phyloP scores from a whole-genome alignment of 1,139 yeast species.

The Hansenula anomala region DNA sequence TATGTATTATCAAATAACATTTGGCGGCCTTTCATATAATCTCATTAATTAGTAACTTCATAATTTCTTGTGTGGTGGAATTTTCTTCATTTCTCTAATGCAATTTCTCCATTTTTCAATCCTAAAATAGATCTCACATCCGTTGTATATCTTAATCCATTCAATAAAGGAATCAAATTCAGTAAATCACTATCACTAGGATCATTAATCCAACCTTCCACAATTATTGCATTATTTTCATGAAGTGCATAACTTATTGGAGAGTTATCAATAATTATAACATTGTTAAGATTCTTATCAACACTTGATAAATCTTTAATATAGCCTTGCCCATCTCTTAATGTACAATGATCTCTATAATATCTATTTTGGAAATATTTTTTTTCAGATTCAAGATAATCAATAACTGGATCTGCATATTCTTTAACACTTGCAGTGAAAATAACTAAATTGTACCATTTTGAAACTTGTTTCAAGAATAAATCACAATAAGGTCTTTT shows the following conservation, averaged over 20 bases:
- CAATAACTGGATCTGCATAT: constrained; percentile 96
- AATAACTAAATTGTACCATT: constrained; percentile 86
- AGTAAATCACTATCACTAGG: constrained; percentile 81
- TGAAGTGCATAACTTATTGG: constrained; percentile 85
- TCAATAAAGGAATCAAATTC: constrained; percentile 74
- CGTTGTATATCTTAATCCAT: constrained; percentile 72
- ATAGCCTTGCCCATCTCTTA: constrained; percentile 77
- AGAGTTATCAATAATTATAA: constrained; percentile 84
- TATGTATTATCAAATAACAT: no score
- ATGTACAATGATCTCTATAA: constrained; percentile 78
- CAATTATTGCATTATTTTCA: constrained; percentile 82
- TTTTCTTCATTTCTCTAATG: constrained; percentile 39
- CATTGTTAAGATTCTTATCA: constrained; percentile 56
- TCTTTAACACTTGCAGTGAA: constrained; percentile 94
- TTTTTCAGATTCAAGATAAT: constrained; percentile 66
- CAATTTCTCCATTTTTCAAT: constrained; percentile 70
- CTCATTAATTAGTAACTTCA: not conserved
- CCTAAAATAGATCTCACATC: constrained; percentile 85
- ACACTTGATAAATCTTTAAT: constrained; percentile 72
- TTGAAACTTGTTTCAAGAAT: constrained; percentile 69
- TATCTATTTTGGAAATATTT: constrained; percentile 54
- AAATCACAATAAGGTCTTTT: constrained; percentile 90
- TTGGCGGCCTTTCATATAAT: not conserved
- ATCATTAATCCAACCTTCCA: constrained; percentile 97
- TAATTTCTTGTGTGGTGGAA: no score